Evolutionary conservation across 208 protist genomes (phyloP), one percentile per base, ranked within the genome.

Genomic region (Crithidia brevicula): DNA sequence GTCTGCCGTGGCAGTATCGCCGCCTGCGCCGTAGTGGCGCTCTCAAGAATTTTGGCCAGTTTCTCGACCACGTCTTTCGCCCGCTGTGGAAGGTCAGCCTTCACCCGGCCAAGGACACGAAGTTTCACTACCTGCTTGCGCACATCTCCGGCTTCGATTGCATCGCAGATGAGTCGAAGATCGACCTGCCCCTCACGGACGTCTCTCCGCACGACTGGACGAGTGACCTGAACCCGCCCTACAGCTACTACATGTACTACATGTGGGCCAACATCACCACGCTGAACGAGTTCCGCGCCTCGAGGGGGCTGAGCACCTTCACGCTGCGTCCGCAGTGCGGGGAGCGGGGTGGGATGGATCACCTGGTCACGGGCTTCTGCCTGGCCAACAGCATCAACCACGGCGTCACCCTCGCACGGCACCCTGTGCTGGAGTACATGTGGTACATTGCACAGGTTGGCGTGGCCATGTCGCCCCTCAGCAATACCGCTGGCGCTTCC

Each of bases 181-280:
- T 96, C 33, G 98, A 99, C 70, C 64, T 87, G 31, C 83, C 85
- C 16, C 80, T 97, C 38, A 74, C 82, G n/a, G 65, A 56, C 30
- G 86, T 75, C n/a, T 92, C 75, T 28, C 96, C 98, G 33, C 80
- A 93, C 61, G 82, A 98, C 60, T 99, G 98, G 98, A 77, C 74
- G 23, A 85, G 75, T 11, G 83, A 94, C 30, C 54, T 92, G 23
- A 99, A 99, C 85, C 99, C 99, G 53, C 98, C 98, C 27, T 99
- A 99, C 79, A 93, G 94, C 53, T 97, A 99, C 64, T 99, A 98
- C 79, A 78, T 96, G 67, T 98, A 98, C 88, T 99, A 99, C 74
- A 89, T 99, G 66, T 99, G 98, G 86, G 97, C 98, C 45, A 99
- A 99, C 85, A 88, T 99, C 38, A 66, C 85, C 27, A 85, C 96